Percentiles rank a stretch among this genome's conserved stretches.
phyloP scores from a whole-genome alignment of 306 rosid genomes.

The Echinosophora koreensis region DNA sequence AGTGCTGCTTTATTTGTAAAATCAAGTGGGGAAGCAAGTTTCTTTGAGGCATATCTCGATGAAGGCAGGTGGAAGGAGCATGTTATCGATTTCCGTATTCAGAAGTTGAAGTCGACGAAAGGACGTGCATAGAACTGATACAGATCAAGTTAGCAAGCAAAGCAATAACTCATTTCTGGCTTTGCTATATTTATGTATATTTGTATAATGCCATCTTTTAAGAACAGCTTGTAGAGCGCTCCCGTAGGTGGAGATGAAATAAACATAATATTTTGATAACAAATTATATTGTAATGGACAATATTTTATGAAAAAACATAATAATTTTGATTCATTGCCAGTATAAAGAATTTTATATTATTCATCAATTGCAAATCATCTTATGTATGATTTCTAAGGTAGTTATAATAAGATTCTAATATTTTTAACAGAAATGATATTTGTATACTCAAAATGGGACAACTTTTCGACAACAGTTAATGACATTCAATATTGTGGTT shows the following conservation, averaged over 20 bases:
- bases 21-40: constrained; percentile 54
- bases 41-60: constrained; percentile 58
- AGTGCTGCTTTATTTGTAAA: constrained; percentile 58
- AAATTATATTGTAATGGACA: background rate
- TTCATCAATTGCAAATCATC: too few species aligned
- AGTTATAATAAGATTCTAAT: too few species aligned
- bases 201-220: background rate
- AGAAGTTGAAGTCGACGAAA: constrained; percentile 28
- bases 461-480: too few species aligned
- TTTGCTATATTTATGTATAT: background rate
- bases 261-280: background rate
- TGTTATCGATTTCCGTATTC: constrained; percentile 52
- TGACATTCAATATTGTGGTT: too few species aligned
- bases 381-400: too few species aligned
- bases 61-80: constrained; percentile 62
- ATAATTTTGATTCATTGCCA: too few species aligned
- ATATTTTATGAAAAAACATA: background rate
- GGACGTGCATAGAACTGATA: background rate
- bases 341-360: too few species aligned
- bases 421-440: too few species aligned
- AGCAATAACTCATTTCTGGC: constrained; percentile 2
- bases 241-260: background rate
- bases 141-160: background rate
- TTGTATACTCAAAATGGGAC: too few species aligned
- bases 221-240: background rate